Conservation (phyloP, 75 land plant species). For the Sequoiadendron giganteum region DNA sequence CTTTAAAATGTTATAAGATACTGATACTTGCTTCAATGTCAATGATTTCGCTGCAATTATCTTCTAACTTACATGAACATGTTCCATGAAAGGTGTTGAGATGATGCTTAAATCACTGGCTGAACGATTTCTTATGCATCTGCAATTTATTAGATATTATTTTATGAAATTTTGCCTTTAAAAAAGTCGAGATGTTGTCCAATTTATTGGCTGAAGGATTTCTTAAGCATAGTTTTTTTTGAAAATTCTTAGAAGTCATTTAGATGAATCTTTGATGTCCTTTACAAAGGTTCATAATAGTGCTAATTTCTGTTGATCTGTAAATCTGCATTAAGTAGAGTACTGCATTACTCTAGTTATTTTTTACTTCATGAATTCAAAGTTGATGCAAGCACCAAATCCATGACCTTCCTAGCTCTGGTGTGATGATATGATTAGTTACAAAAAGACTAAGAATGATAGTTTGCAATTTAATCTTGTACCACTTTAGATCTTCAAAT, state of each 20-base stretch:
- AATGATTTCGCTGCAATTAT: not conserved
- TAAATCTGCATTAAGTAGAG: not conserved
- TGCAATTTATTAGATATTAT: too few species aligned
- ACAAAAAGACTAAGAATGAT: not conserved
- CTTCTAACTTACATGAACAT: not conserved
- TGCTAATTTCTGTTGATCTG: not conserved
- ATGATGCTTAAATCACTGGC: too few species aligned
- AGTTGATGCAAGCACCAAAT: not conserved
- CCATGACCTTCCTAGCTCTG: not conserved
- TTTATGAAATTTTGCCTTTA: too few species aligned
- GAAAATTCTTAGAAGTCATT: not conserved
- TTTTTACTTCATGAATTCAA: not conserved
- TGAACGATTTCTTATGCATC: not conserved
- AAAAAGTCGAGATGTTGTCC: too few species aligned
- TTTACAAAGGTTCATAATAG: not conserved
- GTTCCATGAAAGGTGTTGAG: not conserved
- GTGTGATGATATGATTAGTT: not conserved
- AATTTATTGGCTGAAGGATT: too few species aligned
- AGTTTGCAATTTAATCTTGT: not conserved
- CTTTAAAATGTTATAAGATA: not conserved
- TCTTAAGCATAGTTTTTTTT: too few species aligned
- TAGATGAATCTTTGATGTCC: not conserved
- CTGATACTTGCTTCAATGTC: not conserved
- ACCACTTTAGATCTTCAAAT: not conserved
- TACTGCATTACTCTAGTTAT: not conserved